Base-by-base conservation (phyloP, 306 rosid genomes). In the Lablab purpureus region DNA sequence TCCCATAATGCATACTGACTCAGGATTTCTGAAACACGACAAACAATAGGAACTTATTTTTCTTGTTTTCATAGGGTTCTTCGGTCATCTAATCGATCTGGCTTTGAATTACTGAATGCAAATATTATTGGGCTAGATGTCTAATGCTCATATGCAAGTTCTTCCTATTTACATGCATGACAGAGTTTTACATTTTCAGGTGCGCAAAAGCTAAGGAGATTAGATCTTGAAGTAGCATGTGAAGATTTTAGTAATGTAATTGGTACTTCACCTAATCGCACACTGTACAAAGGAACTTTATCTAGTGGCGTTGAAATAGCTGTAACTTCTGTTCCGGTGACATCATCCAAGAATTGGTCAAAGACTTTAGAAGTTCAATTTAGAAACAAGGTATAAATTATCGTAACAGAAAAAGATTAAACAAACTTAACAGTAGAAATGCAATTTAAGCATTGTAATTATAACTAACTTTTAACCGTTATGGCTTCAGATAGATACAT, bases 171-270 rank as follows among this genome's bases (percentile, higher is more conserved):
- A 66, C 70, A 85, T 55, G 23, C 58, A 72, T 80, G 83, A 49
- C 59, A 64, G 23, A 59, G 23, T 62, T 28, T 75, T 51, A 22
- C 32, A 46, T 60, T 47, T 82, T 59, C 87, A 95, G 99, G 99
- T 55, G 96, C 88, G 56, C 98, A 97, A 66, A 91, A 90, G 82
- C 88, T 95, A 28, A 92, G 89, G 81, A 86, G 92, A 81, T 75
- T 90, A 58, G 96, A 95, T 83, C 88, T 95, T 73, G 91, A 80
- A 84, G 86, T 80, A 73, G 97, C 99, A 63, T 95, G 99, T 84
- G 99, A 95, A 88, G 99, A 91, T 91, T 95, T 95, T 82, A 95
- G 99, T 68, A 95, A 95, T 78, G 97, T 95, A 5, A 85, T 95
- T 51, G 92, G 95, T 47, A 77, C 85, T 78, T 88, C 94, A 50